A percentile compares a stretch with the other conserved stretches of the same genome.
phyloP scores from a whole-genome alignment of 495 filamentous ascomycete species.

The Penicillium herquei region DNA sequence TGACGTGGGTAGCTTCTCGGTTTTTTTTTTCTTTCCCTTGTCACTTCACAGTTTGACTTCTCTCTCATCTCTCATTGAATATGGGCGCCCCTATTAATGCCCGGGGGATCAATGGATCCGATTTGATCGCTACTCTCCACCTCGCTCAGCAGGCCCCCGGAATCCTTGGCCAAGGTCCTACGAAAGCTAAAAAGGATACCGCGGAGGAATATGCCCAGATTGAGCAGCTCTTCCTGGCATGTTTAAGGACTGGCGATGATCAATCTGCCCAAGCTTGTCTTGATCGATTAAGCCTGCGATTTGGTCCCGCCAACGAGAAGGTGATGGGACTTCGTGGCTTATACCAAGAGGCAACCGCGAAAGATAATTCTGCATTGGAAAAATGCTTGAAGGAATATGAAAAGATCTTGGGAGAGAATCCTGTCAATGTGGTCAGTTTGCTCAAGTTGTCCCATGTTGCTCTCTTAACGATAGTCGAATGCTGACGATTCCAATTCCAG shows the following conservation, averaged over 20 bases:
- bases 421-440: conserved; percentile 72
- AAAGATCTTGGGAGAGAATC: conserved; percentile 65
- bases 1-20: not conserved
- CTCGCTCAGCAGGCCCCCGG: conserved; percentile 76
- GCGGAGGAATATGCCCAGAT: conserved; percentile 76
- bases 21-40: not conserved
- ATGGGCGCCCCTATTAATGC: conserved; percentile 19
- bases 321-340: conserved; percentile 79
- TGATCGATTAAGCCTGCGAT: conserved; percentile 69
- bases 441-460: not conserved
- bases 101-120: conserved; percentile 28
- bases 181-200: conserved; percentile 59
- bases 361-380: conserved; percentile 59
- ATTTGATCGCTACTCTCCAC: conserved; percentile 55
- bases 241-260: conserved; percentile 83
- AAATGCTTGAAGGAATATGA: conserved; percentile 74
- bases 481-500: conserved; percentile 47
- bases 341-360: conserved; percentile 80
- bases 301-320: conserved; percentile 78
- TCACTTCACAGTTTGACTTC: not conserved
- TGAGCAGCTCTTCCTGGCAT: conserved; percentile 82
- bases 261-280: conserved; percentile 71
- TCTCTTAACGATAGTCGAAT: conserved; percentile 4
- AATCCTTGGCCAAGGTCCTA: conserved; percentile 56
- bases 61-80: not conserved